Evolutionary conservation across 2,329 filamentous ascomycete genomes (phyloP).

Genomic region (Elsinoe perseae): DNA sequence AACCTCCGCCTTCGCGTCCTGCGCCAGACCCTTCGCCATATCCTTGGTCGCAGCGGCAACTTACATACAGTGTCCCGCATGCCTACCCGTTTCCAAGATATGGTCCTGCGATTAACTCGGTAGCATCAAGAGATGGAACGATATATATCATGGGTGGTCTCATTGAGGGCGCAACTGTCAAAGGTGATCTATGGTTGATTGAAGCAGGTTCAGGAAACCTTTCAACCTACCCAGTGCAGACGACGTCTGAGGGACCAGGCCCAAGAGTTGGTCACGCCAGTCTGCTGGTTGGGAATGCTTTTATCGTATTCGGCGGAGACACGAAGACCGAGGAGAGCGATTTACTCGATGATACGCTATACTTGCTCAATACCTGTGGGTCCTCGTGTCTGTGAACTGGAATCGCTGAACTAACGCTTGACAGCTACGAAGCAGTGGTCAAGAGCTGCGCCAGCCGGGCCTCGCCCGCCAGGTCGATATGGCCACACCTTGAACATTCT

Average conservation of each 20-base stretch:
- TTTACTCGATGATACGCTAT: slow-evolving; percentile 86
- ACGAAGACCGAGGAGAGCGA: slow-evolving; percentile 95
- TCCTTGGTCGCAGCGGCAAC: slow-evolving; percentile 85
- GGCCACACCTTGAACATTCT: slow-evolving; percentile 95
- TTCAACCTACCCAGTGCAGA: slow-evolving; percentile 84
- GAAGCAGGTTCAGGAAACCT: slow-evolving; percentile 76
- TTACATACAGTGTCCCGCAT: slow-evolving; percentile 77
- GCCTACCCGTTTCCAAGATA: slow-evolving; percentile 91
- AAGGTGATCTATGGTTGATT: slow-evolving; percentile 96
- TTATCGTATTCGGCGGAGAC: slow-evolving; percentile 97
- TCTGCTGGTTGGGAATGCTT: slow-evolving; percentile 92
- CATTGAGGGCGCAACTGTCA: slow-evolving; percentile 90
- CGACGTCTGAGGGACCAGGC: slow-evolving; percentile 87
- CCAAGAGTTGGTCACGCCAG: slow-evolving; percentile 91
- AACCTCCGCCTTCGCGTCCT: slow-evolving; percentile 22
- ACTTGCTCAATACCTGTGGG: slow-evolving; percentile 95
- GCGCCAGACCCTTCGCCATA: slow-evolving; percentile 73
- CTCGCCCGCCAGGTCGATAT: slow-evolving; percentile 81
- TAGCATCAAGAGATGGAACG: slow-evolving; percentile 90
- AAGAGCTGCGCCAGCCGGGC: slow-evolving; percentile 76
- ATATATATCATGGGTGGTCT: slow-evolving; percentile 97
- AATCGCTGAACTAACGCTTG: slow-evolving; percentile 25
- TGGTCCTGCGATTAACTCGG: slow-evolving; percentile 88
- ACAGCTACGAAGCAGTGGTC: slow-evolving; percentile 97
- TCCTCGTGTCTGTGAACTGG: slow-evolving; percentile 20